phyloP scores from a whole-genome alignment of 108 stramenopile genomes.

The Cyclotella baltica region DNA sequence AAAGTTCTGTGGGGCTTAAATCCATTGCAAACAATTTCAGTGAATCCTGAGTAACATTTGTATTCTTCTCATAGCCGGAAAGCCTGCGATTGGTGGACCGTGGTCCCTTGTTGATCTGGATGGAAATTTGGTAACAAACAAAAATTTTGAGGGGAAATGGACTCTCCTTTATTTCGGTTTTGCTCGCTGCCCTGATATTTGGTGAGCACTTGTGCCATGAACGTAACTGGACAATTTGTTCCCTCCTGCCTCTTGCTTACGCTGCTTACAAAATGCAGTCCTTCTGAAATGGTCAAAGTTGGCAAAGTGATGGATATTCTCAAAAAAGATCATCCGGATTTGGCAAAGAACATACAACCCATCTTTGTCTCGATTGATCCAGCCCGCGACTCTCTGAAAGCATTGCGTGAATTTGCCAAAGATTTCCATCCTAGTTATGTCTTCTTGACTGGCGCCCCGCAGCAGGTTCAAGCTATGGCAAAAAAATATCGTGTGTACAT shows the following conservation, averaged over 20 bases:
- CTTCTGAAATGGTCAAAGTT: slow-evolving; percentile 98
- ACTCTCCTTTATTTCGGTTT: slow-evolving; percentile 99
- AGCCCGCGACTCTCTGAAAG: slow-evolving; percentile 95
- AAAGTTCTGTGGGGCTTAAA: too few relatives aligned
- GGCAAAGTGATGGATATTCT: slow-evolving; percentile 93
- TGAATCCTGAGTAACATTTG: neutral
- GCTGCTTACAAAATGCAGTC: slow-evolving; percentile 31
- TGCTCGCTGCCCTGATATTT: slow-evolving; percentile 99
- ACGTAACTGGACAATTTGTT: neutral
- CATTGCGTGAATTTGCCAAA: slow-evolving; percentile 90
- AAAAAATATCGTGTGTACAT: slow-evolving; percentile 98
- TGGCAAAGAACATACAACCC: slow-evolving; percentile 81
- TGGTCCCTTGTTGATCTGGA: slow-evolving; percentile 91
- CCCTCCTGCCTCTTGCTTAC: too few relatives aligned
- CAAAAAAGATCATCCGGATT: slow-evolving; percentile 74
- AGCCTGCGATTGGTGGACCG: slow-evolving; percentile 90
- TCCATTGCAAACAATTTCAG: neutral
- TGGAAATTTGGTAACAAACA: slow-evolving; percentile 85
- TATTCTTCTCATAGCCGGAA: slow-evolving; percentile 68
- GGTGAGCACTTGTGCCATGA: slow-evolving; percentile 51
- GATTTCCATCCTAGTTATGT: slow-evolving; percentile 95
- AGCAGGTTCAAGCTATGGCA: slow-evolving; percentile 95
- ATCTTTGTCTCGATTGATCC: slow-evolving; percentile 98
- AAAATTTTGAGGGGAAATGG: slow-evolving; percentile 89
- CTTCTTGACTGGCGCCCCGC: slow-evolving; percentile 94